Base-by-base conservation (phyloP, 2,329 filamentous ascomycete genomes). In the Emericellopsis cladophorae region DNA sequence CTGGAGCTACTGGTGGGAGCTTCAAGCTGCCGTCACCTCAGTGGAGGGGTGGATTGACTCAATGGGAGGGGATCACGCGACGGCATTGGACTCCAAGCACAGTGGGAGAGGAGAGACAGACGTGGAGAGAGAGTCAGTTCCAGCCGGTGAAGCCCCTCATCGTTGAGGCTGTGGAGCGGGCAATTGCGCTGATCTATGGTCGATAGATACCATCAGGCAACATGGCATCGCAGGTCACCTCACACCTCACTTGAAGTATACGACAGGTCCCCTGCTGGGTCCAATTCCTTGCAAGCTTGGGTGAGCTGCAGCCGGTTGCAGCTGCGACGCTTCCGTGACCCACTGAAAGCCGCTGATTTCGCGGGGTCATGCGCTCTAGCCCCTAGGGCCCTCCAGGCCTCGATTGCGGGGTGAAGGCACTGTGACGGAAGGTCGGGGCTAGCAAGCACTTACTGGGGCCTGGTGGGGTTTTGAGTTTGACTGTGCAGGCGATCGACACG, bases 291-390 rank as follows among this genome's bases (percentile, higher is more conserved):
- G n/a, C 22, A 26, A n/a, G 21, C n/a, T 9, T 21, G 36, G 15
- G 12, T 8, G 11, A 22, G 36, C 36, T 37, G 23, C 36, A 37
- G 36, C 26, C 26, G 26, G 26, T 15, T 35, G 33, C 14, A 15
- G 33, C 33, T 35, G 33, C 33, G 21, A 18, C 36, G 21, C 36
- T 23, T 37, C 12, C 10, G 22, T 9, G 39, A 21, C 34, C 41
- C 44, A 44, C 44, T 43, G 42, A 44, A 46, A 46, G 42, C 44
- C 44, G 42, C 39, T 36, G 35, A 32, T 49, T 46, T 44, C 45
- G 51, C 50, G 51, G 53, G 49, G 52, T 53, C 50, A 50, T 53
- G 48, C 49, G 44, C 26, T 12, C 8, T 12, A 29, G 44, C 39
- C 44, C 46, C 42, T 44, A 51, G 48, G 29, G 21, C 36, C 31